These are phyloP conservation scores for Chrysosporium keratinophilum DNA, from an alignment of 2,329 filamentous ascomycete genomes.

Conservation along the genomic window DNA sequence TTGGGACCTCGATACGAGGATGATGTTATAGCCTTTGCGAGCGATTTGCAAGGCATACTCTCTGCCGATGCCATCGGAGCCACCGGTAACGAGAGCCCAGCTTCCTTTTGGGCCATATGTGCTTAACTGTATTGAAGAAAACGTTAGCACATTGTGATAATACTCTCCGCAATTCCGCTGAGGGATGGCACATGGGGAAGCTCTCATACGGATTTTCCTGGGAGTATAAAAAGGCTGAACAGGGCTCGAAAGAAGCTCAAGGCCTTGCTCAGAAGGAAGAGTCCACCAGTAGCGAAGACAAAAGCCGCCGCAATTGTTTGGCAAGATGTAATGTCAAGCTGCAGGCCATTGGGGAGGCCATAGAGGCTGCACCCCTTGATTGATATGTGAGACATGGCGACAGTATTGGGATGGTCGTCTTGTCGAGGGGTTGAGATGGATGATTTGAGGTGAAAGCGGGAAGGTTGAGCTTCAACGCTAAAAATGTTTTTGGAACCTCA, in stretches of 20 bases:
- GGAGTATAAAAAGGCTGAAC: conserved; percentile 58
- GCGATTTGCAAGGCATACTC: conserved; percentile 90
- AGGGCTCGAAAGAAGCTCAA: conserved; percentile 52
- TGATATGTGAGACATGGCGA: conserved; percentile 6
- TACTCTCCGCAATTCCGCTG: neutral
- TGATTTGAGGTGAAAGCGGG: neutral
- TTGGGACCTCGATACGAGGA: conserved; percentile 90
- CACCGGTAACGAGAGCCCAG: conserved; percentile 90
- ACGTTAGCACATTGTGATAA: conserved; percentile 3
- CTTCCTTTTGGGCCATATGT: conserved; percentile 85
- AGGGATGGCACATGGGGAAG: neutral
- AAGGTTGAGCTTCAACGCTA: neutral
- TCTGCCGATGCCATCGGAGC: conserved; percentile 92
- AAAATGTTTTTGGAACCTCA: neutral
- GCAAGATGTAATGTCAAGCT: conserved; percentile 27
- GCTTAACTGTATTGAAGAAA: conserved; percentile 51
- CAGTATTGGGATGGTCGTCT: neutral
- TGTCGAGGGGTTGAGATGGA: neutral
- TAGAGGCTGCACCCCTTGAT: conserved; percentile 2
- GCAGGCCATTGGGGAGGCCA: conserved; percentile 27
- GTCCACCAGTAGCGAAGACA: conserved; percentile 43
- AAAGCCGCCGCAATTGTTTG: conserved; percentile 29
- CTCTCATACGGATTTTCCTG: conserved; percentile 39
- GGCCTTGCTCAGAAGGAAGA: conserved; percentile 48
- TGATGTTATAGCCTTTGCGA: conserved; percentile 81